Conservation (phyloP, 805 yeast species). For the Myxozyma geophila region DNA sequence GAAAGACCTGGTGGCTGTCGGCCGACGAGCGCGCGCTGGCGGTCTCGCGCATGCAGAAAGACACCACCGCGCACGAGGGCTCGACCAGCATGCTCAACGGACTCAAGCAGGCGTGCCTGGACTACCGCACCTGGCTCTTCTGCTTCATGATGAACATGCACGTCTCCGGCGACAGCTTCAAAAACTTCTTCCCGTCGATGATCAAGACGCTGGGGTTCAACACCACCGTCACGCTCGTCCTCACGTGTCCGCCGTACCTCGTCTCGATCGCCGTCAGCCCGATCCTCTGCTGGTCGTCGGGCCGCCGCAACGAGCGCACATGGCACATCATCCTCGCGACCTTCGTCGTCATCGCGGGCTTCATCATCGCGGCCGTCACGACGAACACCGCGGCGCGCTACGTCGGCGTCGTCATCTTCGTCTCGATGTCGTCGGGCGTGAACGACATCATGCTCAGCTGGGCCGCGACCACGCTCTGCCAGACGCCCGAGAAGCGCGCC, state of each 20-base stretch:
- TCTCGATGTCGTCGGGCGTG: conserved; percentile 28
- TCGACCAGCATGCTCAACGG: conserved; percentile 18
- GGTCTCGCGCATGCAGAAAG: conserved; percentile 29
- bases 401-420: conserved; percentile 28
- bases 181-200: conserved; percentile 63
- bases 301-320: conserved; percentile 30
- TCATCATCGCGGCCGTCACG: conserved; percentile 16
- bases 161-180: conserved; percentile 41
- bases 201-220: conserved; percentile 57
- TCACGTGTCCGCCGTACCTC: conserved; percentile 64
- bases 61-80: conserved; percentile 42
- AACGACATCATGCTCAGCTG: conserved; percentile 30
- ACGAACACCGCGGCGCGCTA: conserved; percentile 17
- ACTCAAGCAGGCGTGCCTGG: conserved; percentile 16
- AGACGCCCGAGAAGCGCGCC: conserved; percentile 54
- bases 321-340: conserved; percentile 22
- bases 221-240: conserved; percentile 55
- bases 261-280: conserved; percentile 51
- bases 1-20: conserved; percentile 31
- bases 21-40: conserved; percentile 31
- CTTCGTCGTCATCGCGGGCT: conserved; percentile 12
- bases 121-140: conserved; percentile 27
- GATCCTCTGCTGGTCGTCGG: conserved; percentile 48
- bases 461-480: conserved; percentile 44
- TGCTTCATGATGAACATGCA: conserved; percentile 24